These are phyloP conservation scores for Saccharomyces hybrid DNA, from an alignment of 1,139 yeast genomes.

Conservation along the genomic window DNA sequence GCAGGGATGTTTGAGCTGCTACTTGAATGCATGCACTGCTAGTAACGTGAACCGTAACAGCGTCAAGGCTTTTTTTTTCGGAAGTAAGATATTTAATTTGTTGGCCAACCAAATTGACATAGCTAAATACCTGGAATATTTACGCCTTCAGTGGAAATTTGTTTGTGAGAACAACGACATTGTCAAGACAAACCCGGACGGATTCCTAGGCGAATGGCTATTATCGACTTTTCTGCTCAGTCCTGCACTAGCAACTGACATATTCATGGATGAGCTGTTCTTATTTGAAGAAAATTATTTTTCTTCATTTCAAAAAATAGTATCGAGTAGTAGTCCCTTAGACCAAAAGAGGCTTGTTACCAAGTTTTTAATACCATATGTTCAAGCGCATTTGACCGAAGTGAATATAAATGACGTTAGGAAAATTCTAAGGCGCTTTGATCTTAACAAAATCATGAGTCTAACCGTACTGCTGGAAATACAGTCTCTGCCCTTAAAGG, in stretches of 20 bases:
- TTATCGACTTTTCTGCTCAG: conserved; percentile 27
- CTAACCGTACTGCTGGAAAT: conserved; percentile 13
- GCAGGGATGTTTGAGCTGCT: conserved; percentile 11
- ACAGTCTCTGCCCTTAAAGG: conserved; percentile 20
- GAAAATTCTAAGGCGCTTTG: conserved; percentile 10
- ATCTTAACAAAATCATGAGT: conserved; percentile 11
- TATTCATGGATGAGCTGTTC: conserved; percentile 23
- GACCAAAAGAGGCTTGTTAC: conserved; percentile 23
- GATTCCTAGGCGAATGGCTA: conserved; percentile 14
- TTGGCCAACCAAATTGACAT: conserved; percentile 24
- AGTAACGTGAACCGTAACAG: conserved; percentile 17
- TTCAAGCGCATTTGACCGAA: conserved; percentile 14
- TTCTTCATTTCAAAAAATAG: conserved; percentile 7
- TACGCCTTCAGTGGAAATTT: conserved; percentile 26
- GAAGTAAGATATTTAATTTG: conserved; percentile 32
- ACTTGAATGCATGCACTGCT: neutral
- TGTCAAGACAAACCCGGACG: neutral
- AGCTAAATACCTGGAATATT: conserved; percentile 21
- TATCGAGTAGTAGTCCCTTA: conserved; percentile 13
- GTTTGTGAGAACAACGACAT: conserved; percentile 8
- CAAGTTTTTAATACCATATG: conserved; percentile 22
- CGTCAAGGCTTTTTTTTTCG: conserved; percentile 30
- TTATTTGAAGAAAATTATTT: conserved; percentile 13
- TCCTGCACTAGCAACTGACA: conserved; percentile 23
- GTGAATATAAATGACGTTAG: conserved; percentile 14